Base-by-base conservation (phyloP, 495 filamentous ascomycete species). In the Lindgomyces ingoldianus region DNA sequence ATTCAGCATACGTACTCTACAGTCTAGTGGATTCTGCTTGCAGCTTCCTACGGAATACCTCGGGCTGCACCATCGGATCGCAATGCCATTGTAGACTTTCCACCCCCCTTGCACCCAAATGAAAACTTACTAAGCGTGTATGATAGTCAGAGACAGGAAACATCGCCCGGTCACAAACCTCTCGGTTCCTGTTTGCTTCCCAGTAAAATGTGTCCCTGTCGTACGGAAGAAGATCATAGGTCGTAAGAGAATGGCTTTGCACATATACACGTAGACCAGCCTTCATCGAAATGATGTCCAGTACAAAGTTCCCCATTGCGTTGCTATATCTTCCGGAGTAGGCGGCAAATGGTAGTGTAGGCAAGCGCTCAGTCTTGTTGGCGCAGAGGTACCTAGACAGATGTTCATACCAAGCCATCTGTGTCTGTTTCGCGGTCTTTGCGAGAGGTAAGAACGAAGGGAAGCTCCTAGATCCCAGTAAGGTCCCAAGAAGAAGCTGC, bases 171-270 rank as follows among this genome's bases (percentile, higher is more conserved):
- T 6, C 36, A 25, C 30, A 42, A 19, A 42, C 18, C 36, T 57
- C 54, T 10, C 39, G 26, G 10, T 57, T 33, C 29, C 54, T 10
- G 26, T 57, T 45, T 19, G 36, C 54, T 39, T 21, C n/a, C 54
- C 54, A 57, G 22, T 57, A 57, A 29, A 57, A 57, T 11, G 54
- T 57, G 24, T 57, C 54, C 14, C 54, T 33, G 39, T 57, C 30
- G 33, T 45, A 57, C 8, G 54, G 54, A 4, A 44, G n/a, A 11
- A 57, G 39, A 10, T 39, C 36, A 24, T 42, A 57, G n/a, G n/a
- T 42, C 22, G 54, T 57, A 39, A 39, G 33, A 14, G 33, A 6
- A 39, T 39, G 33, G 14, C 33, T 14, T 39, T 39, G 33, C 33
- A 39, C 33, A 14, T 39, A 39, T 6, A 39, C 33, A 39, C 33